Evolutionary conservation across 2,329 filamentous ascomycete species (phyloP), one percentile per base, ranked within the genome.

Genomic region (Trichoderma brevicompactum): DNA sequence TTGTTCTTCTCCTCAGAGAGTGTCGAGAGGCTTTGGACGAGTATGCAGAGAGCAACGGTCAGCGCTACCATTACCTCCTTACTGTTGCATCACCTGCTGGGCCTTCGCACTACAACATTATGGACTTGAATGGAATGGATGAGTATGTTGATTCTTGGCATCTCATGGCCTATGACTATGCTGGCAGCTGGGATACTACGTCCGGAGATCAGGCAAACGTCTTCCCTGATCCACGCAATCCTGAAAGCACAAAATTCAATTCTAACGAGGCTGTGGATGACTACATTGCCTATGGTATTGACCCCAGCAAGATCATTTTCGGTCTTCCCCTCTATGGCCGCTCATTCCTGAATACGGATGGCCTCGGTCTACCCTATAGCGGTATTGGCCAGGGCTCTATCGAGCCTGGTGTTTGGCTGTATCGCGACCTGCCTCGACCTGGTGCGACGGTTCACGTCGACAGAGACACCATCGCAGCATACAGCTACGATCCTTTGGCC

Each of bases 271-370:
- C 91, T 3, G 79, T 96, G 32, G 74, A 79, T 8, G 85, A 73
- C 48, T 78, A 78, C 64, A 76, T 86, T 10, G 72, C 79, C 3
- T 79, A 82, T 12, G 87, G 87, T 8, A 82, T 95, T 8, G 70
- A 82, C 0, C 69, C 86, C 0, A 73, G 78, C 56, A 94, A 94
- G 77, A 86, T 96, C 58, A 83, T 91, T 7, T 77, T 95, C 38
- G 92, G 92, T 1, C 84, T 94, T 79, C 91, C 92, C 0, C 81
- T 95, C 0, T 95, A 94, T 73, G 92, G 92, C 1, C 88, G 91
- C n/a, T 83, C 88, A 0, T 95, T 95, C 72, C 79, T 83, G 58
- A 80, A 84, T 50, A 94, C 92, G 0, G 76, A 81, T 5, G 91
- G 91, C 0, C 81, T 89, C 0, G 92, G 91, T 1, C 78, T 82